A percentile compares a stretch with the other conserved stretches of the same genome.
Conservation (phyloP, 306 rosid species). For the Trifolium fragiferum region DNA sequence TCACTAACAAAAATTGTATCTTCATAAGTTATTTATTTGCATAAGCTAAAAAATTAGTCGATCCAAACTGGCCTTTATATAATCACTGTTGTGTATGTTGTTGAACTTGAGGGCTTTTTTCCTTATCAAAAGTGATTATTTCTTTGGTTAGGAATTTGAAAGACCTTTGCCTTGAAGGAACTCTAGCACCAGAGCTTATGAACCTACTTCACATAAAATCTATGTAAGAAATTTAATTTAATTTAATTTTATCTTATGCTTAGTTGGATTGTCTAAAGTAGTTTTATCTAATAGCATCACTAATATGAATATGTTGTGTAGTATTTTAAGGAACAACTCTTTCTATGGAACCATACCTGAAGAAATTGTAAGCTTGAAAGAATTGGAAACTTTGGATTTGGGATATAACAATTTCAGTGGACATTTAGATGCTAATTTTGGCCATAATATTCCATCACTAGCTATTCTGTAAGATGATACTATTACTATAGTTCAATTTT, state of each 20-base stretch:
- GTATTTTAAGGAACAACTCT: conserved; percentile 83
- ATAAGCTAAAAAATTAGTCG: too few relatives aligned
- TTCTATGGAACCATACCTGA: conserved; percentile 72
- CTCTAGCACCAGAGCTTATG: conserved; percentile 65
- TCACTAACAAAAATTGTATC: too few relatives aligned
- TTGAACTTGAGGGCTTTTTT: conserved; percentile 14
- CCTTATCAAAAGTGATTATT: conserved; percentile 24
- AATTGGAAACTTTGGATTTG: conserved; percentile 86
- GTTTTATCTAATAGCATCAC: conserved; percentile 13
- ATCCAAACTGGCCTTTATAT: background rate
- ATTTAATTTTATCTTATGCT: background rate
- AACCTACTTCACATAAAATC: conserved; percentile 73
- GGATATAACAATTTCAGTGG: conserved; percentile 81
- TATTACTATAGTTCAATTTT: conserved; percentile 25
- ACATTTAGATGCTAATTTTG: conserved; percentile 64
- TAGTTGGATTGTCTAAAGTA: conserved; percentile 20
- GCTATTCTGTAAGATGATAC: conserved; percentile 71
- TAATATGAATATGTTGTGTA: conserved; percentile 43
- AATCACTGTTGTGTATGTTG: conserved; percentile 15
- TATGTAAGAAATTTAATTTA: conserved; percentile 59
- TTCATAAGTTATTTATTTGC: too few relatives aligned
- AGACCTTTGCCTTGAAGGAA: conserved; percentile 85
- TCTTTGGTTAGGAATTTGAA: conserved; percentile 67
- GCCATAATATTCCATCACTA: conserved; percentile 56
- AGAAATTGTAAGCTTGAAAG: conserved; percentile 61